Base-by-base conservation (phyloP, 2,329 filamentous ascomycete species). In the Penicillium sclerotigenum region DNA sequence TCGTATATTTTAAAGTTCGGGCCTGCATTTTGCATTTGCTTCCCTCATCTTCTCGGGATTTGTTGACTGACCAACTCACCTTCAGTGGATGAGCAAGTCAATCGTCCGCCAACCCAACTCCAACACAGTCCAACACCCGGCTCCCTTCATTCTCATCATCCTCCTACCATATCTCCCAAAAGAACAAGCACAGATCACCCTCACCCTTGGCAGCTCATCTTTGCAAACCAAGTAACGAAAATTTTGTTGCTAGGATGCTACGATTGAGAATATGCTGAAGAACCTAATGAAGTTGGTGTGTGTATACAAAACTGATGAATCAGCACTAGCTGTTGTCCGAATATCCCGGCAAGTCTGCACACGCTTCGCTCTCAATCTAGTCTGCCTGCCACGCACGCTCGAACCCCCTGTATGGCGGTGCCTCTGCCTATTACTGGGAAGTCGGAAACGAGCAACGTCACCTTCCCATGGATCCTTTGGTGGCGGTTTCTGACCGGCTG, bases 391-490 rank as follows among this genome's bases (percentile, higher is more conserved):
- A 79, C 62, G 81, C 82, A 20, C 86, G 83, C 62, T 91, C 89
- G 0, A 84, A 90, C 59, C 86, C 81, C 0, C 76, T 93, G 3
- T 91, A 89, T 77, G 83, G 86, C 26, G 88, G 87, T 56, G 92
- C 84, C 1, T 90, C 89, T 10, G 85, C 81, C 0, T 89, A 90
- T 69, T 96, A 96, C 71, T 81, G 85, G 1, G 83, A 89, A 48
- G 78, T 88, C 14, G 88, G 84, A 1, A 85, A 87, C 22, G 85
- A 90, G 47, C 81, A 86, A 56, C 77, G 82, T 6, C 80, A 79
- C 11, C 77, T 78, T 42, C 82, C 86, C 4, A 81, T 83, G 58
- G 76, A 77, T 28, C 81, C 85, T 20, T 79, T 79, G n/a, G 85
- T 85, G 24, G 78, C 79, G 0, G 85, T 86, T 1, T 90, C 91